Evolutionary conservation across 202 grass and related monocot species (phyloP), one percentile per base, ranked within the genome.

Genomic region (Zizania palustris): DNA sequence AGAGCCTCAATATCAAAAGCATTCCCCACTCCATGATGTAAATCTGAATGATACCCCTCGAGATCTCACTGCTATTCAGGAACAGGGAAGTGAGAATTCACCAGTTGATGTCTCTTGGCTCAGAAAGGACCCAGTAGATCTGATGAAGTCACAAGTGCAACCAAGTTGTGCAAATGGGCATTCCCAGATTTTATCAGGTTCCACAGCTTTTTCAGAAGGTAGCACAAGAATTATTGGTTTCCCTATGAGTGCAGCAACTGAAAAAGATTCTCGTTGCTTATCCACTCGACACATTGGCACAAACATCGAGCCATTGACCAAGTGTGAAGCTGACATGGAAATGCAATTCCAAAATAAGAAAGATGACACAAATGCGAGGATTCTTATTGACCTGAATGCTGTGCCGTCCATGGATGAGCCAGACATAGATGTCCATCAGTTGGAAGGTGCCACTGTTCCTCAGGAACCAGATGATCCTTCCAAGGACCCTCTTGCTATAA

Each of bases 381-480:
- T 46, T 78, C 73, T 76, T 67, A 91, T 97, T 54, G 83, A 96
- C 76, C 88, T 96, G 59, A 96, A 96, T 65, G 81, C 82, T 75
- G 84, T 85, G 35, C 71, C 88, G 3, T 68, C 45, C 35, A 74
- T 69, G 41, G 83, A 87, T 85, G 83, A 87, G 50, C 37, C 16
- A 15, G 86, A 46, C 41, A 79, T 80, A 7, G 71, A 84, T 84
- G 33, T 18, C 34, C 16, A 3, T 65, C 28, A 42, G 66, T 68
- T 45, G 72, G 76, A 62, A 22, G 54, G 28, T 35, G 6, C 56
- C 28, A 34, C 10, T 65, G 21, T 56, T 82, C 37, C 63, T 65
- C 57, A 68, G 15, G 45, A 91, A 84, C 65, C 73, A 44, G 45
- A 80, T 54, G 37, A 64, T 56, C 65, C 82, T 66, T 83, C 69